Percentiles rank a stretch among this genome's conserved stretches.
Conservation (phyloP, 2,329 filamentous ascomycete genomes). For the Botrytis aclada region DNA sequence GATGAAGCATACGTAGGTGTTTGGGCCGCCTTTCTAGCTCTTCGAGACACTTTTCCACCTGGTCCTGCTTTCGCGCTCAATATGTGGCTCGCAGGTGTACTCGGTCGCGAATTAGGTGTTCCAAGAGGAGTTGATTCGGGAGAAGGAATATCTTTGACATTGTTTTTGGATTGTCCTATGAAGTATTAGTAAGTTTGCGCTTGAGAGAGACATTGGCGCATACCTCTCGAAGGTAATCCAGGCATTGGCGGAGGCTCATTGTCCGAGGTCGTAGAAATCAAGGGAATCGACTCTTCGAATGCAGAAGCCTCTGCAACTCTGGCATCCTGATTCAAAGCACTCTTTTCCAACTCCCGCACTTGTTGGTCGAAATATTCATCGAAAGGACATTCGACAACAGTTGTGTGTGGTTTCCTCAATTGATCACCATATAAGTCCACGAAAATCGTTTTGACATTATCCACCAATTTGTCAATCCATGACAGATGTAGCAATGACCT, state of each 20-base stretch:
- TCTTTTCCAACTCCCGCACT: constrained; percentile 72
- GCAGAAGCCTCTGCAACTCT: constrained; percentile 31
- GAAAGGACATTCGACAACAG: constrained; percentile 78
- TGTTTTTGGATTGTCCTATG: constrained; percentile 33
- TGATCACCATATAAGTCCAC: constrained; percentile 86
- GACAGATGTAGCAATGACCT: constrained; percentile 90
- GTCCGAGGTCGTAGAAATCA: constrained; percentile 26
- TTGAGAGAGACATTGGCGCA: background rate
- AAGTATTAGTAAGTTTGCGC: background rate
- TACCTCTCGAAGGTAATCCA: constrained; percentile 35
- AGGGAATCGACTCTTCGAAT: constrained; percentile 29
- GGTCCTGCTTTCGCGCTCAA: constrained; percentile 73
- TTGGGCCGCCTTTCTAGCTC: constrained; percentile 70
- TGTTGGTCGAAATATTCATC: constrained; percentile 95
- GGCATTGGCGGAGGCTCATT: constrained; percentile 52
- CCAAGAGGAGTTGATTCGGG: constrained; percentile 64
- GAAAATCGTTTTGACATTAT: constrained; percentile 91
- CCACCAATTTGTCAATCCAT: constrained; percentile 95
- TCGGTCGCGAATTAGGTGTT: constrained; percentile 76
- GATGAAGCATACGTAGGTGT: constrained; percentile 64
- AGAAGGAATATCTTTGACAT: constrained; percentile 34
- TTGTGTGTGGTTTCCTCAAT: constrained; percentile 75
- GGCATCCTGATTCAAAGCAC: constrained; percentile 40
- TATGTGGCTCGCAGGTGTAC: constrained; percentile 68
- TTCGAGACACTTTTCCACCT: constrained; percentile 72